Evolutionary conservation across 495 filamentous ascomycete species (phyloP).

Genomic region (Aspergillus mulundensis): DNA sequence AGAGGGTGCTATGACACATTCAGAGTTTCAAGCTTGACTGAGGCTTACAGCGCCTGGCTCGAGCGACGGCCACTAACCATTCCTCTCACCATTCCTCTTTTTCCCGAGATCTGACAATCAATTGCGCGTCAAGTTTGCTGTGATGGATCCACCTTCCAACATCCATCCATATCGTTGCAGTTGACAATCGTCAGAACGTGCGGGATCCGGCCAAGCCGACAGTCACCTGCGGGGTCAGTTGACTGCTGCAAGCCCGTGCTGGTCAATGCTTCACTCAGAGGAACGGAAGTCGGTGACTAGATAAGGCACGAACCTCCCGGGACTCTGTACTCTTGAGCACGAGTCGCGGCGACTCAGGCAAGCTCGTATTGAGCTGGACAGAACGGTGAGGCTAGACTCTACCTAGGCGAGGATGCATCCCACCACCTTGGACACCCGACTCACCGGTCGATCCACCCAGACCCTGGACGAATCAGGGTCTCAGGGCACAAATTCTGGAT

Average conservation of each 20-base stretch:
- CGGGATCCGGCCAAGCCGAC: slow-evolving; percentile 3
- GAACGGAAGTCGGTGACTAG: background rate
- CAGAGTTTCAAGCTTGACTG: background rate
- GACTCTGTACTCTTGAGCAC: background rate
- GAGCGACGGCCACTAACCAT: background rate
- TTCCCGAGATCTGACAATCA: slow-evolving; percentile 8
- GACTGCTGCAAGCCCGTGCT: slow-evolving; percentile 3
- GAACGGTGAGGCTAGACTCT: background rate
- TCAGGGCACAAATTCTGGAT: background rate
- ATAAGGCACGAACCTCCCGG: background rate
- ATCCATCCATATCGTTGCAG: slow-evolving; percentile 4
- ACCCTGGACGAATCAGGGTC: slow-evolving; percentile 14
- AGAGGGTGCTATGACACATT: background rate
- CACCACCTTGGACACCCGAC: slow-evolving; percentile 3
- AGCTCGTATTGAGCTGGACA: slow-evolving; percentile 2
- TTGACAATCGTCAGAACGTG: background rate
- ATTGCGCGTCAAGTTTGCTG: slow-evolving; percentile 5
- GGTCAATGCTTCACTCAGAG: background rate
- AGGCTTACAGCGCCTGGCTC: background rate
- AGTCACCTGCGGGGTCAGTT: slow-evolving; percentile 13
- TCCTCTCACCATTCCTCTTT: slow-evolving; percentile 16
- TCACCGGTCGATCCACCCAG: slow-evolving; percentile 16
- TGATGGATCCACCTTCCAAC: slow-evolving; percentile 5
- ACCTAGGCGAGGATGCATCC: slow-evolving; percentile 1
- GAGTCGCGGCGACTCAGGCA: background rate